Evolutionary conservation across 2,329 filamentous ascomycete genomes (phyloP).

Genomic region (Aspergillus proliferans): DNA sequence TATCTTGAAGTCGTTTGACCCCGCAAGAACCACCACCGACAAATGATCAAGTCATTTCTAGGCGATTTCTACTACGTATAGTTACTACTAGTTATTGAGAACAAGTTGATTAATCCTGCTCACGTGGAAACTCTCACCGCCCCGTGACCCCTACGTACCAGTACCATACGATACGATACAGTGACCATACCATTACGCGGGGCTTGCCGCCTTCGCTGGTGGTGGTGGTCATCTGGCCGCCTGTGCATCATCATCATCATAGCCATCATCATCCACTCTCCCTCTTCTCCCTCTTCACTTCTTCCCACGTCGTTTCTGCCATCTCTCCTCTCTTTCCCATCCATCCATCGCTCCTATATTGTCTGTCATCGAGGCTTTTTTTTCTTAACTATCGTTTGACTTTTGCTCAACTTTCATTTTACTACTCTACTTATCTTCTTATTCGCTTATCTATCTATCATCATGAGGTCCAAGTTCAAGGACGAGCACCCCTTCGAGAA

Average conservation of each 20-base stretch:
- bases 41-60: too few species aligned
- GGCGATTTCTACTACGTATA: too few species aligned
- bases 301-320: neutral
- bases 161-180: too few species aligned
- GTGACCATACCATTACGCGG: slow-evolving; percentile 18
- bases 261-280: slow-evolving; percentile 19
- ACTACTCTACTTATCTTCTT: slow-evolving; percentile 16
- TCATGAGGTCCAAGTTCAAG: slow-evolving; percentile 99
- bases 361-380: slow-evolving; percentile 2
- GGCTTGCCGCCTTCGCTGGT: slow-evolving; percentile 15
- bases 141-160: too few species aligned
- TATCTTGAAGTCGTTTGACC: too few species aligned
- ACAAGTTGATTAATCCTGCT: too few species aligned
- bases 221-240: too few species aligned
- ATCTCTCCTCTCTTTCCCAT: neutral
- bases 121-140: too few species aligned
- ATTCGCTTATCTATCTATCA: slow-evolving; percentile 39
- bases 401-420: slow-evolving; percentile 11
- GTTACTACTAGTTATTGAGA: too few species aligned
- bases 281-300: slow-evolving; percentile 4
- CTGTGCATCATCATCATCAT: slow-evolving; percentile 4
- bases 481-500: slow-evolving; percentile 99
- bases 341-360: slow-evolving; percentile 1
- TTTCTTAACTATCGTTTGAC: slow-evolving; percentile 11
- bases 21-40: too few species aligned